Evolutionary conservation across 2,329 filamentous ascomycete species (phyloP).

Genomic region (Clonostachys byssicola): DNA sequence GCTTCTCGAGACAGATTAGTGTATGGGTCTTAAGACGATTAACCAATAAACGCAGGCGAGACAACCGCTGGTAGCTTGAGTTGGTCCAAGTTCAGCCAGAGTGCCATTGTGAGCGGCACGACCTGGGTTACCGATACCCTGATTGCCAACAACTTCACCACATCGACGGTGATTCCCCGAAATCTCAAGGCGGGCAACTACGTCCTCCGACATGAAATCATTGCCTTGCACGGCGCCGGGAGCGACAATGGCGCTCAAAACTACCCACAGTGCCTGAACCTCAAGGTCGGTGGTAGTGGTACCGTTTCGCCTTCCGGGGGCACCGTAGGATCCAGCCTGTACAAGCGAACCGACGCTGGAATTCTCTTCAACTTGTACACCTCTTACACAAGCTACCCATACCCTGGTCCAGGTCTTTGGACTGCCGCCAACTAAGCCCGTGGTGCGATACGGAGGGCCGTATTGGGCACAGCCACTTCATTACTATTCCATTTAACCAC

Average conservation of each 20-base stretch:
- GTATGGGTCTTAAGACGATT: not conserved
- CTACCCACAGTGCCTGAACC: constrained; percentile 46
- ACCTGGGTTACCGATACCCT: constrained; percentile 29
- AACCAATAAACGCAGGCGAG: constrained; percentile 40
- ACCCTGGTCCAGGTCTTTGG: constrained; percentile 12
- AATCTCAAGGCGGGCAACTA: constrained; percentile 29
- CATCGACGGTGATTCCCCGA: constrained; percentile 19
- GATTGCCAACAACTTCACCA: constrained; percentile 29
- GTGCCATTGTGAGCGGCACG: constrained; percentile 37
- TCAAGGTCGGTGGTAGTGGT: constrained; percentile 33
- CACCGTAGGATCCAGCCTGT: constrained; percentile 16
- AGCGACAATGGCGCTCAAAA: constrained; percentile 39
- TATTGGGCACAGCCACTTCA: too few relatives aligned
- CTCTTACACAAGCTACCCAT: constrained; percentile 9
- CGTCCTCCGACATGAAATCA: constrained; percentile 44
- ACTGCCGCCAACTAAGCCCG: constrained; percentile 5
- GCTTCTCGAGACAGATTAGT: constrained; percentile 38
- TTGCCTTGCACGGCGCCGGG: constrained; percentile 37
- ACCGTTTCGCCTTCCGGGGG: constrained; percentile 17
- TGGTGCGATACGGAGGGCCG: too few relatives aligned
- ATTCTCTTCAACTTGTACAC: constrained; percentile 18
- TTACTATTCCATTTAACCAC: too few relatives aligned
- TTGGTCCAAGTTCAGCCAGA: constrained; percentile 60
- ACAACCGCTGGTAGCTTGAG: constrained; percentile 44
- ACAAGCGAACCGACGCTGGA: constrained; percentile 14